Conservation (phyloP, 176 grass and related monocot genomes). For the Cenchrus americanus region DNA sequence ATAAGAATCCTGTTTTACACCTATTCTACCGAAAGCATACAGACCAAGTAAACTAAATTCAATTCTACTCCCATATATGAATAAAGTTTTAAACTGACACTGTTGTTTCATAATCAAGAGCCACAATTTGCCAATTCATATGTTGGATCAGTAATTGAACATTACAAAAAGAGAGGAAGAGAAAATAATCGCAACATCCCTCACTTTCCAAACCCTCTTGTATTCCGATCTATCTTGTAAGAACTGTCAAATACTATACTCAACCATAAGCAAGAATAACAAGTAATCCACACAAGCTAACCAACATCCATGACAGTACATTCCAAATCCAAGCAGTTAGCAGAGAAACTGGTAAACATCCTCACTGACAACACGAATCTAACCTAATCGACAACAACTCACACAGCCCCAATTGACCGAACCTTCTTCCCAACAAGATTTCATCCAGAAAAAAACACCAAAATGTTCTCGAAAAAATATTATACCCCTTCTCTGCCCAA, state of each 20-base stretch:
- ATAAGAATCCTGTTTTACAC: no score
- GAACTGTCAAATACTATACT: background rate
- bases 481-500: background rate
- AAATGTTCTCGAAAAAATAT: background rate
- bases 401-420: background rate
- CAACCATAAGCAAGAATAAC: background rate
- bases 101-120: no score
- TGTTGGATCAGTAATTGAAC: no score
- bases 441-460: background rate
- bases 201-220: background rate
- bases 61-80: no score
- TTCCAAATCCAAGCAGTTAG: background rate
- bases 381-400: constrained; percentile 12
- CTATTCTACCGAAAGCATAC: no score
- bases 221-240: background rate
- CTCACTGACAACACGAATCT: background rate
- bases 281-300: background rate
- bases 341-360: background rate
- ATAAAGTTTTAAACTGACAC: no score
- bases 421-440: background rate
- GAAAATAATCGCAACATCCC: background rate
- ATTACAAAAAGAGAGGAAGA: no score
- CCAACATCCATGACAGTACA: background rate
- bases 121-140: no score
- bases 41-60: no score